Base-by-base conservation (phyloP, 1,139 yeast genomes). In the Saccharomycopsis hybrid region DNA sequence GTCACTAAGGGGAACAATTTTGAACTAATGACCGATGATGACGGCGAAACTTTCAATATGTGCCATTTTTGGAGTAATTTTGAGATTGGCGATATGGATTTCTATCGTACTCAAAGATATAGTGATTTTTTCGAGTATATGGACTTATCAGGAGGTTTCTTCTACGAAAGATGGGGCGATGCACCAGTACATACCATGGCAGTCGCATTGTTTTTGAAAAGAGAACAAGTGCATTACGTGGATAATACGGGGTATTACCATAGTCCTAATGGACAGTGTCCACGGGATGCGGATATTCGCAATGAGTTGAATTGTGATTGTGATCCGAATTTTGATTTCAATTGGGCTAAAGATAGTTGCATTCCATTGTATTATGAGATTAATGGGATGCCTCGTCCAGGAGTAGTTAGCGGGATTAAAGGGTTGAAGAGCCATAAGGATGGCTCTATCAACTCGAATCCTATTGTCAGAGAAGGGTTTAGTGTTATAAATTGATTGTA, bases 21-120 rank as follows among this genome's bases (percentile, higher is more conserved):
- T 58, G 72, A 69, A 31, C 78, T 76, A 54, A 65, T 78, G 13
- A 71, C 78, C 29, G 68, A 74, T 56, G 81, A 78, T 60, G 60
- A 63, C 1, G 83, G 80, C 1, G 62, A 67, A 58, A 56, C 61
- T 1, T 79, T 76, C 62, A 78, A 78, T 60, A 66, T 77, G 58
- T 79, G 85, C 59, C 85, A 79, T 61, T 79, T 76, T 65, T 79
- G 85, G 85, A 73, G 82, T 28, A 79, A 79, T 61, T 79, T 79
- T 56, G 85, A 79, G 60, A 65, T 79, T 53, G 85, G 78, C 3
- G 70, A 71, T 56, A 65, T 78, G 59, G 73, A 74, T 51, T 76
- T 78, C 55, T 76, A 74, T 71, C 64, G 82, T 59, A 65, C 72
- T 1, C 66, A 72, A 47, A 67, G 74, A 1, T 79, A 78, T 60